These are phyloP conservation scores for Hypoxylon sp. DNA, from an alignment of 2,329 filamentous ascomycete genomes.

Conservation along the genomic window DNA sequence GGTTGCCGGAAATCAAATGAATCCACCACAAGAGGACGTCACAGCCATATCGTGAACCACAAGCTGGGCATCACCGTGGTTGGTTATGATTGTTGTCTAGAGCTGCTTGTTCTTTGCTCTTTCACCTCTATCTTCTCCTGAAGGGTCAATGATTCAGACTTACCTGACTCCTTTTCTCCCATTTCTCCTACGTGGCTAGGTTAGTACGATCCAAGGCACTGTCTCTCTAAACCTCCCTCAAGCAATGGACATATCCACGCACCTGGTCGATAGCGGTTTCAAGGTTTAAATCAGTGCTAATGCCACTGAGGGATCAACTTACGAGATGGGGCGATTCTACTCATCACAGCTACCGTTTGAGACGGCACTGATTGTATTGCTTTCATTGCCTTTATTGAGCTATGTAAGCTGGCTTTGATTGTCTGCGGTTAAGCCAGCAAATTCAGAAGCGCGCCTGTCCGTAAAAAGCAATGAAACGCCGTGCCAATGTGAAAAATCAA, in stretches of 20 bases:
- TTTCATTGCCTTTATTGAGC: neutral
- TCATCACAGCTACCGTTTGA: neutral
- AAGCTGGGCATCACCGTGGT: neutral
- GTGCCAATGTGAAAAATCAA: conserved; percentile 1
- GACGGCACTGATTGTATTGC: neutral
- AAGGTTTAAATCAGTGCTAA: too few species aligned
- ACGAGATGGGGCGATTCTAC: neutral
- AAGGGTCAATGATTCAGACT: neutral
- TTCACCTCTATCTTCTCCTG: neutral
- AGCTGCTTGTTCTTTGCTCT: neutral
- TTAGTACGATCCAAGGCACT: neutral
- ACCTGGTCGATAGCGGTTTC: neutral
- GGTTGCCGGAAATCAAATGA: neutral
- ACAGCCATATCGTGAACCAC: neutral
- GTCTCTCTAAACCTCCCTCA: neutral
- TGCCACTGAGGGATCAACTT: neutral
- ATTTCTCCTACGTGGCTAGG: neutral
- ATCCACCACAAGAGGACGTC: neutral
- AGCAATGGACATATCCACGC: neutral
- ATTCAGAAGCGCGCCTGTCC: neutral
- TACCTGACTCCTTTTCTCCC: neutral
- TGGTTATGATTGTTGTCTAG: neutral
- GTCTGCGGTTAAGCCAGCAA: neutral
- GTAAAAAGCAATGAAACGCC: conserved; percentile 9
- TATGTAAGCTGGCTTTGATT: too few species aligned